Evolutionary conservation across 2,329 filamentous ascomycete species (phyloP).

Genomic region (Diplocarpon rosae): DNA sequence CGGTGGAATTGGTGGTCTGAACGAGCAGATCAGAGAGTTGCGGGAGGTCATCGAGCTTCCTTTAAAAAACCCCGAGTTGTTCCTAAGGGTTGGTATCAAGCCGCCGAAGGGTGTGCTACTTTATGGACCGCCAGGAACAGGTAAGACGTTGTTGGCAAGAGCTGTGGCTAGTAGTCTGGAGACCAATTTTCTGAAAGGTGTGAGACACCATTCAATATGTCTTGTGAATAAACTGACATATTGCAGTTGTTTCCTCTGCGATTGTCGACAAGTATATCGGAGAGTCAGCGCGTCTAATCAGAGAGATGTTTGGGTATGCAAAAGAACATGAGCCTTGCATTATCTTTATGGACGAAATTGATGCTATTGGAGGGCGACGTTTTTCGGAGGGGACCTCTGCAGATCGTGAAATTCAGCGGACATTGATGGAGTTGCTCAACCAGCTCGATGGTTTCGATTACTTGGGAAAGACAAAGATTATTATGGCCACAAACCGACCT

Average conservation of each 20-base stretch:
- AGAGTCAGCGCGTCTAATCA: conserved; percentile 90
- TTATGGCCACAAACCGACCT: conserved; percentile 98
- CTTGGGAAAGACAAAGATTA: conserved; percentile 98
- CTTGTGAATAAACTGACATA: conserved; percentile 9
- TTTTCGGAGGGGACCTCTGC: conserved; percentile 97
- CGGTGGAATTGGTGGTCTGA: conserved; percentile 91
- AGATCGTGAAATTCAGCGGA: conserved; percentile 96
- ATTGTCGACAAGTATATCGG: conserved; percentile 99
- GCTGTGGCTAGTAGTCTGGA: conserved; percentile 93
- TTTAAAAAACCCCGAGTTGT: conserved; percentile 96
- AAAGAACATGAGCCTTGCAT: conserved; percentile 99
- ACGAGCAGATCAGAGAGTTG: conserved; percentile 95
- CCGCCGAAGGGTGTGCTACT: conserved; percentile 94
- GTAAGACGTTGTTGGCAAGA: conserved; percentile 88
- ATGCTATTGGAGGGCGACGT: conserved; percentile 90
- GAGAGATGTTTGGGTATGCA: conserved; percentile 99
- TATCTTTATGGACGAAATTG: conserved; percentile 99
- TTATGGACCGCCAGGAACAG: conserved; percentile 92
- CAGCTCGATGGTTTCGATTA: conserved; percentile 99
- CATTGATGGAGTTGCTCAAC: conserved; percentile 96
- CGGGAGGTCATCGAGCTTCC: conserved; percentile 96
- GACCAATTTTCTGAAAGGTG: conserved; percentile 97
- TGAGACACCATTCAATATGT: conserved; percentile 9
- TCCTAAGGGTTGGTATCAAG: conserved; percentile 94
- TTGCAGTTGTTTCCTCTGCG: conserved; percentile 83